Base-by-base conservation (phyloP, 2,329 filamentous ascomycete genomes). In the Fonsecaea monophora region DNA sequence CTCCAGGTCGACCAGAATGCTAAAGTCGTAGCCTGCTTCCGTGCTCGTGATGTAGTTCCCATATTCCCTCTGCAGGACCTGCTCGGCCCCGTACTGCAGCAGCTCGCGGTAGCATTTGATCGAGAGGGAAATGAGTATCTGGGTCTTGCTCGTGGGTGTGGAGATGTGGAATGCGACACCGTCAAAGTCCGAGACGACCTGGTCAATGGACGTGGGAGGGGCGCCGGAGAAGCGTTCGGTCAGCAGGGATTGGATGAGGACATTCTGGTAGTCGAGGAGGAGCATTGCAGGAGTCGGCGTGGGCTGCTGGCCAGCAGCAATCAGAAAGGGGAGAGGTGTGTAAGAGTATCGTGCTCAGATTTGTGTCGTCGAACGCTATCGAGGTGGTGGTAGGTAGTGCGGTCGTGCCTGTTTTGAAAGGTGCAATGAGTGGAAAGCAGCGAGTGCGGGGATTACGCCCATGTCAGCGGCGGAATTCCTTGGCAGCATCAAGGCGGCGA, bases 121-220 rank as follows among this genome's bases (percentile, higher is more conserved):
- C 79, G 92, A 89, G 75, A 99, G 91, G 25, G 95, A 99, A 66
- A 99, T 89, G 60, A 96, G 86, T 72, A 99, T 97, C 82, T 96
- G 92, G 58, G 92, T 90, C 85, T 98, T 98, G 69, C 89, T 84
- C 79, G 97, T 93, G 66, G 94, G 95, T 0, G 95, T 99, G 42
- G 94, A 98, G 77, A 99, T 94, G 81, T 99, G 95, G 82, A 98
- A 99, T 73, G 92, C 96, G 74, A 98, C 95, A 78, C 94, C 94
- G 82, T 99, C 96, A 78, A 99, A 99, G 82, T 99, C 95, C 78
- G 94, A 98, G 70, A 97, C 92, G 70, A 96, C 92, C 84, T 99
- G 95, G 82, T 99, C 96, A 79, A 99, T 97, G 74, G 92, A 92
- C 66, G 60, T 57, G 30, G 67, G 68, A 54, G 71, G 64, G 70